These are phyloP conservation scores for Ustilago bromivora DNA, from an alignment of 1,284 basidiomycete species.

Conservation along the genomic window DNA sequence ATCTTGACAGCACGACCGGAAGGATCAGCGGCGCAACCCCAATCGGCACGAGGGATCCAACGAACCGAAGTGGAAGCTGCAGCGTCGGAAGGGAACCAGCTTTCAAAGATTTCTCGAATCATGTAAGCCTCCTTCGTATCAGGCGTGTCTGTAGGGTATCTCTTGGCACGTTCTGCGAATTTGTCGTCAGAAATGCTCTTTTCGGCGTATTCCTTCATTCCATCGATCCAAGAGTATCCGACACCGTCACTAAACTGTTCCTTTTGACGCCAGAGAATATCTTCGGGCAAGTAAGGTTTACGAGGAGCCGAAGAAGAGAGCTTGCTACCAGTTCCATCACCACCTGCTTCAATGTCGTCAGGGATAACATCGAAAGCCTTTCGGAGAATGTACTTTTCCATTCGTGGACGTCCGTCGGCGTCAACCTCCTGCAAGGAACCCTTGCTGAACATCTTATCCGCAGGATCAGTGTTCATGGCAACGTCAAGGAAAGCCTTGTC, in stretches of 20 bases:
- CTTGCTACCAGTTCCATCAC: constrained; percentile 35
- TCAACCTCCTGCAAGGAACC: constrained; percentile 82
- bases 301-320: constrained; percentile 15
- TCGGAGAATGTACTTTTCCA: constrained; percentile 86
- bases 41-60: constrained; percentile 79
- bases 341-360: constrained; percentile 78
- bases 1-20: constrained; percentile 95
- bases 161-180: constrained; percentile 80
- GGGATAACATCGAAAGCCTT: constrained; percentile 91
- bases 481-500: constrained; percentile 96
- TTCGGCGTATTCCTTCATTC: constrained; percentile 92
- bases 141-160: constrained; percentile 86
- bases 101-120: constrained; percentile 93
- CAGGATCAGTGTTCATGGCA: constrained; percentile 89
- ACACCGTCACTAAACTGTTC: constrained; percentile 99
- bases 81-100: constrained; percentile 79
- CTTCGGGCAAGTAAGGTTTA: constrained; percentile 86
- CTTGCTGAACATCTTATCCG: constrained; percentile 91
- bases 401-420: constrained; percentile 65
- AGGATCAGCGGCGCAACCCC: constrained; percentile 95
- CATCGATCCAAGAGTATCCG: constrained; percentile 99
- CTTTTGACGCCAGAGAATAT: constrained; percentile 98
- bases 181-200: constrained; percentile 82
- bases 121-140: constrained; percentile 98
- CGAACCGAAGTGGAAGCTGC: constrained; percentile 89